Evolutionary conservation across 352 stramenopile species (phyloP), one percentile per base, ranked within the genome.

Genomic region (Phytopythium oedochilum): DNA sequence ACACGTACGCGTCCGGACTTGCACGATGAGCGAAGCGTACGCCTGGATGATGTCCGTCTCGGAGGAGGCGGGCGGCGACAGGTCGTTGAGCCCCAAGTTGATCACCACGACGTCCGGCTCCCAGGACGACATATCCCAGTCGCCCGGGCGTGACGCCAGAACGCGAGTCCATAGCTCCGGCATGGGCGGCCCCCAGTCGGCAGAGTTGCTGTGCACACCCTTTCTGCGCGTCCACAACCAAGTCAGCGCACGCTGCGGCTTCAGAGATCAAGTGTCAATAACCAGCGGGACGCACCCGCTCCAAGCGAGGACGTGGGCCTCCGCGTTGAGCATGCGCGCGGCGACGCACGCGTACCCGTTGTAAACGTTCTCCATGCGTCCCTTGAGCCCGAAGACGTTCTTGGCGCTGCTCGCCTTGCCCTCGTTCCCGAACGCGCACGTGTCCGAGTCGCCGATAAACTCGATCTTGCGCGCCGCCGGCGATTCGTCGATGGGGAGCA

Each of bases 291-390:
- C 63, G 54, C 71, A 88, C 81, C 82, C 85, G 53, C 78, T 93
- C 85, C 85, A 94, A 1, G 80, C 85, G 23, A 93, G 46, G n/a
- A 93, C 75, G 44, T 94, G 85, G n/a, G 82, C 71, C 56, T 94
- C 85, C 17, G 85, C 85, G 55, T 87, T 72, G 63, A 93, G 88
- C 78, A 94, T 93, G 36, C 85, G 83, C 57, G 85, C 70, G 14
- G 83, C 71, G 58, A 94, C 87, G 68, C 83, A 92, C 22, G 85
- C 73, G 61, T 91, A 94, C 44, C 80, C 77, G 51, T 94, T 94
- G 69, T 92, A 89, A 17, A 93, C 79, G 60, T 94, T 94, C 58
- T 93, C 83, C 81, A 92, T 92, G 26, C 83, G 83, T 7, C 83
- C 85, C 59, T 94, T 94, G 73, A 93, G 89, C 45, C 83, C 78